Conservation (phyloP, 805 yeast species). For the Yarrowia hollandica region DNA sequence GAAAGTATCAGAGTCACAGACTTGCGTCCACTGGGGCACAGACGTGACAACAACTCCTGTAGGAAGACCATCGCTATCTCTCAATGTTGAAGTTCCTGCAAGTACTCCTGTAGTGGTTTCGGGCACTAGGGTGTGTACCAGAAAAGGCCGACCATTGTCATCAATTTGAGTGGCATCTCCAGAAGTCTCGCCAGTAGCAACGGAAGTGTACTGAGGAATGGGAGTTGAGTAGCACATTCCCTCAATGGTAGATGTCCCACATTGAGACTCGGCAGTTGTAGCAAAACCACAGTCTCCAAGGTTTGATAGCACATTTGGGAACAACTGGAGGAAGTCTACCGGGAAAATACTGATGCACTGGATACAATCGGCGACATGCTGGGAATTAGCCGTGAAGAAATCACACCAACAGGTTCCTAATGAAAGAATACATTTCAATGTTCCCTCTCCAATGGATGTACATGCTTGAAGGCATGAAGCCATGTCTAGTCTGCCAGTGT, state of each 20-base stretch:
- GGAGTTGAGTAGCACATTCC: neutral
- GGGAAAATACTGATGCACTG: neutral
- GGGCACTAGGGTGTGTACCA: neutral
- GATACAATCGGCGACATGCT: neutral
- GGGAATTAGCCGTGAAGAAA: neutral
- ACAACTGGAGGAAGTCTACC: neutral
- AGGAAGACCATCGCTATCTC: neutral
- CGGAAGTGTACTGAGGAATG: slow-evolving; percentile 3
- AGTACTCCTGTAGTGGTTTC: neutral
- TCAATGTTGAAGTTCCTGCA: neutral
- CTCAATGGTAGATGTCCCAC: neutral
- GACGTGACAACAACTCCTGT: neutral
- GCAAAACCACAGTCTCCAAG: neutral
- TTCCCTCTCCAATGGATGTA: neutral
- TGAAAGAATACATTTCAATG: neutral
- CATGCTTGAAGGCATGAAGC: neutral
- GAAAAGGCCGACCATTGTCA: neutral
- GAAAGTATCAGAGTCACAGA: neutral
- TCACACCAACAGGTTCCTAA: neutral
- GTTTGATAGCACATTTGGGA: neutral
- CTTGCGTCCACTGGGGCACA: neutral
- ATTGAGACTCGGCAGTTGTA: neutral
- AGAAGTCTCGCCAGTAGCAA: neutral
- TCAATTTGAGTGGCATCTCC: neutral
- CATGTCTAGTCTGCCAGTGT: too few relatives aligned